These are phyloP conservation scores for Neurospora africana DNA, from an alignment of 495 filamentous ascomycete genomes.

Conservation along the genomic window DNA sequence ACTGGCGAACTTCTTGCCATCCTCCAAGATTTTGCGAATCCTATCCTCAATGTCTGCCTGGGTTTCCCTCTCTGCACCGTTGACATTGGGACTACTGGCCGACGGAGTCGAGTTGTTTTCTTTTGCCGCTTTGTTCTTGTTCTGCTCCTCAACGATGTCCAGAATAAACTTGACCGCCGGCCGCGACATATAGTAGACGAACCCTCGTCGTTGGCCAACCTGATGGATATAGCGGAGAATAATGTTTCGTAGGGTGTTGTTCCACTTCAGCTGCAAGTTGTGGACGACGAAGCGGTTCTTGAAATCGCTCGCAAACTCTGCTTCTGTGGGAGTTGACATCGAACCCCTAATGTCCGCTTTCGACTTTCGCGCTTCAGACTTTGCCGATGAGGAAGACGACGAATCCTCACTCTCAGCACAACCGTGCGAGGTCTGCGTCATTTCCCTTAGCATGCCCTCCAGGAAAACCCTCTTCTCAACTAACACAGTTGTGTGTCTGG, in stretches of 20 bases:
- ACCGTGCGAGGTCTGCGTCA: constrained; percentile 27
- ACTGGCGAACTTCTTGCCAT: constrained; percentile 73
- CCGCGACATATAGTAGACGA: constrained; percentile 94
- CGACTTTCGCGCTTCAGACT: constrained; percentile 9
- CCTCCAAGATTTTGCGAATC: constrained; percentile 76
- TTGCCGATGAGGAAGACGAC: background rate
- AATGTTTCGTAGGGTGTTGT: constrained; percentile 89
- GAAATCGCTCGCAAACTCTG: constrained; percentile 80
- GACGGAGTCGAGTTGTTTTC: constrained; percentile 26
- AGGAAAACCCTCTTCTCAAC: constrained; percentile 69
- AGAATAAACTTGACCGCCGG: constrained; percentile 95
- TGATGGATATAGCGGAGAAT: constrained; percentile 96
- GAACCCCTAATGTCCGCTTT: constrained; percentile 16
- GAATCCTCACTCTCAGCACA: constrained; percentile 8
- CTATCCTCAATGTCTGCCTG: constrained; percentile 66
- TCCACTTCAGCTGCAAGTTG: constrained; percentile 97
- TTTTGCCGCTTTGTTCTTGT: constrained; percentile 47
- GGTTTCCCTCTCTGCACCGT: constrained; percentile 40
- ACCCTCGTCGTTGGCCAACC: constrained; percentile 89
- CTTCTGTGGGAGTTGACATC: constrained; percentile 38
- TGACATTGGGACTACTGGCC: constrained; percentile 25
- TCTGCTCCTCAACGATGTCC: constrained; percentile 92
- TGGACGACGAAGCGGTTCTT: constrained; percentile 97
- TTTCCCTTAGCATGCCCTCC: constrained; percentile 56
- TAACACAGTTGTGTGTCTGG: constrained; percentile 59